Conservation (phyloP, 495 filamentous ascomycete species). For the Podospora pseudopauciseta region DNA sequence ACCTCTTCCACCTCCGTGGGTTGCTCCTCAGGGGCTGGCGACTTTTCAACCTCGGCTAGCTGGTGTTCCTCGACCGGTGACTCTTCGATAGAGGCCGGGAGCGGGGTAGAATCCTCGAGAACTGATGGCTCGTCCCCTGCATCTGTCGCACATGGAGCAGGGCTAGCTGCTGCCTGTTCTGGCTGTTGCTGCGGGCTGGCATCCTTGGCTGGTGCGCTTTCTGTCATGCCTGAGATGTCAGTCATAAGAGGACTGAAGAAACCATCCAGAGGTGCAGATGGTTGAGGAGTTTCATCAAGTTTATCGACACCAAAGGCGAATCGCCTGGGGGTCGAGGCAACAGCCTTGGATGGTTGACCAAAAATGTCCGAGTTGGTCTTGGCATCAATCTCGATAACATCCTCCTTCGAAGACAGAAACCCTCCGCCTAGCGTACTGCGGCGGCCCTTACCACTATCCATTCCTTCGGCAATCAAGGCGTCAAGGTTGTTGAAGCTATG, state of each 20-base stretch:
- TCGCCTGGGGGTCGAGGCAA: neutral
- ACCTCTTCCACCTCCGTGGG: neutral
- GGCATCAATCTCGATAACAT: slow-evolving; percentile 29
- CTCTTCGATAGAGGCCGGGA: neutral
- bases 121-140: neutral
- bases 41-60: neutral
- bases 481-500: slow-evolving; percentile 27
- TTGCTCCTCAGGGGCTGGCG: neutral
- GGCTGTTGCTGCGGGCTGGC: neutral
- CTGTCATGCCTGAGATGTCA: slow-evolving; percentile 2
- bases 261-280: neutral
- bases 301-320: neutral
- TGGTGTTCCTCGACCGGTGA: neutral
- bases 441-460: slow-evolving; percentile 12
- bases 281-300: neutral
- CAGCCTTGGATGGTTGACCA: slow-evolving; percentile 11
- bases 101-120: neutral
- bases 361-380: slow-evolving; percentile 34
- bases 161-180: slow-evolving; percentile 23
- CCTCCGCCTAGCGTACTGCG: slow-evolving; percentile 25
- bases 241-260: slow-evolving; percentile 5
- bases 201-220: slow-evolving; percentile 4
- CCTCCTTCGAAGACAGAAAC: neutral
- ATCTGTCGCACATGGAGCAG: slow-evolving; percentile 2
- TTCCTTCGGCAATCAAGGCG: neutral